Conservation (phyloP, 441 rosid species). For the Croton setiger region DNA sequence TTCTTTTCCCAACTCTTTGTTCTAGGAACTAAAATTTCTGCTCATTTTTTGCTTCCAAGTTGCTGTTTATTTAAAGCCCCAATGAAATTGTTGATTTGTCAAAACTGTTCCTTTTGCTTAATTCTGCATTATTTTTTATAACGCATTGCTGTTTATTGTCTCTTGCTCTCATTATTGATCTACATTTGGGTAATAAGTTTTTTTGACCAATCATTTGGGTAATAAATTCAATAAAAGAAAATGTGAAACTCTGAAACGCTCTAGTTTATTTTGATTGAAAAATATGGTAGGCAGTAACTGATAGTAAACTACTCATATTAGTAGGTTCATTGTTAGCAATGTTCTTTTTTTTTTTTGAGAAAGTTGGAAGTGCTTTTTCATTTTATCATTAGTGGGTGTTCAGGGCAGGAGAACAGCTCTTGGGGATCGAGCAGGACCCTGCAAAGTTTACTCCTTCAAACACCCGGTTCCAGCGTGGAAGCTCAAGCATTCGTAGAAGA, state of each 20-base stretch:
- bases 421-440: constrained; percentile 85
- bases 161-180: neutral
- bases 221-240: neutral
- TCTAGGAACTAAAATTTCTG: neutral
- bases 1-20: neutral
- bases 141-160: neutral
- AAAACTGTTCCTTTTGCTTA: neutral
- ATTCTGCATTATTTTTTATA: too few relatives aligned
- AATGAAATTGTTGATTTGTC: neutral
- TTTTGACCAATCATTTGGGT: too few relatives aligned
- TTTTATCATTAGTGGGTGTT: constrained; percentile 6
- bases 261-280: neutral
- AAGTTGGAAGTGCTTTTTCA: neutral
- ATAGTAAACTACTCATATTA: neutral
- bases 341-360: neutral
- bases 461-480: constrained; percentile 92
- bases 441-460: constrained; percentile 79
- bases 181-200: neutral
- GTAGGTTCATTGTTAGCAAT: neutral
- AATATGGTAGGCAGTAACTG: neutral
- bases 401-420: constrained; percentile 93
- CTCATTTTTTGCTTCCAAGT: constrained; percentile 1
- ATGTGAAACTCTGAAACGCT: neutral
- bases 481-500: constrained; percentile 83
- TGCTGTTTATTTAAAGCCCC: neutral